Conservation (phyloP, 768 basidiomycete genomes). For the Amanita inopinata region DNA sequence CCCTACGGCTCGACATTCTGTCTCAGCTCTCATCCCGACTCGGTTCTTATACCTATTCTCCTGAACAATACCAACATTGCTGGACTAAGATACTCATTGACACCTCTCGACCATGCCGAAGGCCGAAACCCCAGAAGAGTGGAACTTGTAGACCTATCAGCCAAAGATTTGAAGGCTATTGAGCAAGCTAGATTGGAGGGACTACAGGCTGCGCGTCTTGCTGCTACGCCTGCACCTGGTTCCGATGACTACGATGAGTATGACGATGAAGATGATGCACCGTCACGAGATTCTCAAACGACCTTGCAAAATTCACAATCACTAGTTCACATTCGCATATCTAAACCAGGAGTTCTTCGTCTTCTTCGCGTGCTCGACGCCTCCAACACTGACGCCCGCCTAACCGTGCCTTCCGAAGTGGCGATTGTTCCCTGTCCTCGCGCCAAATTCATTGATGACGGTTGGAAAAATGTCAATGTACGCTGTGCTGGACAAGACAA, state of each 20-base stretch:
- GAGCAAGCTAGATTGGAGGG: slow-evolving; percentile 48
- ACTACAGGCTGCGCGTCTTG: slow-evolving; percentile 34
- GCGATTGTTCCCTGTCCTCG: slow-evolving; percentile 76
- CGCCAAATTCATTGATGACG: slow-evolving; percentile 51
- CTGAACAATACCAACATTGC: slow-evolving; percentile 84
- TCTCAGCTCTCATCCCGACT: slow-evolving; percentile 40
- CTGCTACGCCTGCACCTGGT: slow-evolving; percentile 19
- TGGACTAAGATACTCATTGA: slow-evolving; percentile 62
- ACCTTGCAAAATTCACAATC: slow-evolving; percentile 67
- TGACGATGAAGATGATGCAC: slow-evolving; percentile 49
- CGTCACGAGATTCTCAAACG: slow-evolving; percentile 22
- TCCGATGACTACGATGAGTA: slow-evolving; percentile 58
- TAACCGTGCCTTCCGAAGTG: slow-evolving; percentile 54
- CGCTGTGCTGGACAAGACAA: slow-evolving; percentile 65
- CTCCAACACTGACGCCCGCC: slow-evolving; percentile 61
- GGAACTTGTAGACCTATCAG: slow-evolving; percentile 45
- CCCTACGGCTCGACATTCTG: slow-evolving; percentile 69
- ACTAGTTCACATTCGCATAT: slow-evolving; percentile 60
- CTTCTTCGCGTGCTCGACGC: slow-evolving; percentile 68
- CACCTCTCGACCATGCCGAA: slow-evolving; percentile 44
- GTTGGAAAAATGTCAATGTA: slow-evolving; percentile 29
- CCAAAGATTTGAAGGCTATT: slow-evolving; percentile 59
- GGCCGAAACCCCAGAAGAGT: slow-evolving; percentile 32
- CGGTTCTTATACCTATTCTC: slow-evolving; percentile 69
- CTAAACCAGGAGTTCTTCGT: slow-evolving; percentile 64